A percentile compares a stretch with the other conserved stretches of the same genome.
Conservation (phyloP, 1,284 basidiomycete species). For the Sanghuangporus sanghuang region DNA sequence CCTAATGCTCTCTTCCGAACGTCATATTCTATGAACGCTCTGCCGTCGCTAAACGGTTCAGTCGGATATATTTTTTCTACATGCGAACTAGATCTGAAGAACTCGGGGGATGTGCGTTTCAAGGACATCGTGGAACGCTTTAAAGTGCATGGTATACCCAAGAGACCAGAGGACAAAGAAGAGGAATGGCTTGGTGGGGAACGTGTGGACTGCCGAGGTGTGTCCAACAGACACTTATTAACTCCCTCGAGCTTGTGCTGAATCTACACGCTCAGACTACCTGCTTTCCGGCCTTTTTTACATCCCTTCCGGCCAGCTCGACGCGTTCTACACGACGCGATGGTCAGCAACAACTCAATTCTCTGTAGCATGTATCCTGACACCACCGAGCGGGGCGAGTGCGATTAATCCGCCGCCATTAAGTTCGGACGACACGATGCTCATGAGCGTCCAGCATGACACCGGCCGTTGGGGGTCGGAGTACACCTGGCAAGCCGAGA, state of each 20-base stretch:
- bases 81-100: conserved; percentile 68
- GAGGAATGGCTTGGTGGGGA: conserved; percentile 79
- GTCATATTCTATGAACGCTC: conserved; percentile 85
- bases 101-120: conserved; percentile 72
- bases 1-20: conserved; percentile 89
- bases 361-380: conserved; percentile 58
- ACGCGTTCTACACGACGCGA: conserved; percentile 85
- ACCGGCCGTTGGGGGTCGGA: conserved; percentile 91
- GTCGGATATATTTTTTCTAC: conserved; percentile 92
- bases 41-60: conserved; percentile 89
- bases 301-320: conserved; percentile 82
- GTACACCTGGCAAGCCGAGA: conserved; percentile 92
- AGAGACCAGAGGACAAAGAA: conserved; percentile 65
- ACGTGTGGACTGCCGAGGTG: conserved; percentile 73
- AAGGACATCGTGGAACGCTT: conserved; percentile 87
- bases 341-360: conserved; percentile 69
- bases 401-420: background rate
- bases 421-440: conserved; percentile 61
- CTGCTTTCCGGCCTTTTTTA: conserved; percentile 91
- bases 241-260: conserved; percentile 9
- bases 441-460: conserved; percentile 89
- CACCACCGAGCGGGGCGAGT: conserved; percentile 5
- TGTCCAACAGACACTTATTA: conserved; percentile 24
- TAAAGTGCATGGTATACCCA: conserved; percentile 74
- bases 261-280: conserved; percentile 53